Base-by-base conservation (phyloP, 2,329 filamentous ascomycete genomes). In the Juglanconis juglandina region DNA sequence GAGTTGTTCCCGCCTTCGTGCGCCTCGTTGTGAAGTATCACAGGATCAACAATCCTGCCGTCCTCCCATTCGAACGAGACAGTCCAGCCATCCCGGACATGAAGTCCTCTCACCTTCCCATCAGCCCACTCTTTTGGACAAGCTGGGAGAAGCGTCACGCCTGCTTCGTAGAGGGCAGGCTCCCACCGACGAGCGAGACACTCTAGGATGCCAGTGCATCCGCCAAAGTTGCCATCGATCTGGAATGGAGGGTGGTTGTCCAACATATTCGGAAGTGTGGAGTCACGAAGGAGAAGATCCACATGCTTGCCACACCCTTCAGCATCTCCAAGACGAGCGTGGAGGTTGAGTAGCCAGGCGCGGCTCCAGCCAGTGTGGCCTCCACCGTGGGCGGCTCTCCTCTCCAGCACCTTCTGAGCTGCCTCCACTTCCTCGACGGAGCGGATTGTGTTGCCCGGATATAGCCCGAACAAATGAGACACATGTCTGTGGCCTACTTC, bases 291-390 rank as follows among this genome's bases (percentile, higher is more conserved):
- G 6, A 80, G 66, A n/a, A 69, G 67, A 17, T 75, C 67, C 32
- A 79, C 64, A 59, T 79, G 74, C 35, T 69, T 65, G 42, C 71
- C 65, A 56, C 72, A 74, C 42, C 74, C 70, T 42, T 73, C 71
- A 3, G 66, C 66, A 59, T 78, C 73, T 17, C 51, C 44, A 34
- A 83, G 68, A 0, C 81, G 74, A 11, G 80, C 79, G 55, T 79
- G 77, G 44, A 81, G 69, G 46, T 77, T 79, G n/a, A 81, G 69
- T 0, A 79, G 67, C 80, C 80, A 83, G 5, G 78, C 79, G 14
- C 77, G 72, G 4, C 78, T 80, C 81, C 80, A 83, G 0, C 81
- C 81, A 0, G 79, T 83, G 55, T 80, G 75, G 0, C 78, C 80
- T 4, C 78, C 76, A 2, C 73, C 73, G 13, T 73, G 66, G 0